Evolutionary conservation across 805 yeast species (phyloP).

Genomic region (Candida pseudofarinosa): DNA sequence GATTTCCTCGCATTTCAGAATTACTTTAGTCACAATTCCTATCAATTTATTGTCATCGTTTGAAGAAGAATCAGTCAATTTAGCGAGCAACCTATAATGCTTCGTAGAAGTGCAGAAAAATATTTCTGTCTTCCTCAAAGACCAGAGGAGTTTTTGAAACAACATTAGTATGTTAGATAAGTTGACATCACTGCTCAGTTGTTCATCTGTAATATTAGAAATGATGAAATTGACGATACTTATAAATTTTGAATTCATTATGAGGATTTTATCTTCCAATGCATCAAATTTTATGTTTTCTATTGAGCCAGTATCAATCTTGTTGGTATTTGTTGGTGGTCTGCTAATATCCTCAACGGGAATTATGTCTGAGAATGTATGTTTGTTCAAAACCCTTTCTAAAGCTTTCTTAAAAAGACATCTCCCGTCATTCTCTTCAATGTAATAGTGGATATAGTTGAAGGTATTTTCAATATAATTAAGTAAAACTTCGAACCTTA

Average conservation of each 20-base stretch:
- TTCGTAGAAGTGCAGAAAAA: neutral
- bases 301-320: neutral
- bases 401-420: neutral
- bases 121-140: neutral
- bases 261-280: no score
- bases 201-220: neutral
- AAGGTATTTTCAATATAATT: conserved; percentile 34
- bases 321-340: neutral
- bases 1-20: neutral
- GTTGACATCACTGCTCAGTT: neutral
- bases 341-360: neutral
- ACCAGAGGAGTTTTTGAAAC: neutral
- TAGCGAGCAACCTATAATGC: neutral
- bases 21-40: neutral
- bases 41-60: neutral
- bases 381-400: no score
- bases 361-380: neutral
- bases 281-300: neutral
- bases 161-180: neutral
- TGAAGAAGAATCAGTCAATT: no score
- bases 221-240: neutral
- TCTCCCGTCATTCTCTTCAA: neutral
- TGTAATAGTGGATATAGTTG: conserved; percentile 12
- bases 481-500: conserved; percentile 5
- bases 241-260: neutral